Conservation (phyloP, 768 basidiomycete species). For the Lentinula edodes region DNA sequence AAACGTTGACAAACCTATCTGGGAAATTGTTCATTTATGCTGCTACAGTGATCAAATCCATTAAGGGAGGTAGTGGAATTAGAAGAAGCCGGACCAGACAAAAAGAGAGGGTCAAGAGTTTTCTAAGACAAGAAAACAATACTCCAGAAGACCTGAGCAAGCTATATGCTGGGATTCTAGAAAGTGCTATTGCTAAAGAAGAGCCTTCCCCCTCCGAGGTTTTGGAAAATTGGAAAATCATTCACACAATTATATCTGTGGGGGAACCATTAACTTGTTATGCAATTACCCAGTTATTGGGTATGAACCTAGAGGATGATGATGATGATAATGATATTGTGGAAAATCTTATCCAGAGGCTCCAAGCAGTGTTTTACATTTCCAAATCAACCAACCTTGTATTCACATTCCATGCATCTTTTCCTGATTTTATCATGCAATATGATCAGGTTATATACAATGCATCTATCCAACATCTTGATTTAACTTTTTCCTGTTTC, state of each 20-base stretch:
- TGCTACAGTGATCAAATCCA: background rate
- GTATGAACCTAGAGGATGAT: background rate
- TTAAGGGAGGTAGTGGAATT: background rate
- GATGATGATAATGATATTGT: background rate
- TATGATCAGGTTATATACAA: background rate
- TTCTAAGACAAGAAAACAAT: background rate
- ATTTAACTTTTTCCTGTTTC: background rate
- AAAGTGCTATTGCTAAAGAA: background rate
- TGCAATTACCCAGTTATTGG: background rate
- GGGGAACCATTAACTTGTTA: background rate
- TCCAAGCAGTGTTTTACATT: background rate
- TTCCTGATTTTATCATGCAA: background rate
- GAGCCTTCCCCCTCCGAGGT: background rate
- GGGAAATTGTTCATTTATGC: constrained; percentile 5
- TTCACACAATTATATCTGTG: background rate
- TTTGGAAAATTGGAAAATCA: background rate
- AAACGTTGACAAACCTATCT: background rate
- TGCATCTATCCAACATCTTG: background rate
- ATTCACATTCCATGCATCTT: background rate
- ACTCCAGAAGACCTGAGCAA: background rate
- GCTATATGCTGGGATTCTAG: background rate
- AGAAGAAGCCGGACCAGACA: too few species aligned
- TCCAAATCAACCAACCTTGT: background rate
- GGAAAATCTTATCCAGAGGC: background rate
- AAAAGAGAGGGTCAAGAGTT: background rate